Conservation (phyloP, 225 moss, liverwort and hornwort species). For the Climacium dendroides region DNA sequence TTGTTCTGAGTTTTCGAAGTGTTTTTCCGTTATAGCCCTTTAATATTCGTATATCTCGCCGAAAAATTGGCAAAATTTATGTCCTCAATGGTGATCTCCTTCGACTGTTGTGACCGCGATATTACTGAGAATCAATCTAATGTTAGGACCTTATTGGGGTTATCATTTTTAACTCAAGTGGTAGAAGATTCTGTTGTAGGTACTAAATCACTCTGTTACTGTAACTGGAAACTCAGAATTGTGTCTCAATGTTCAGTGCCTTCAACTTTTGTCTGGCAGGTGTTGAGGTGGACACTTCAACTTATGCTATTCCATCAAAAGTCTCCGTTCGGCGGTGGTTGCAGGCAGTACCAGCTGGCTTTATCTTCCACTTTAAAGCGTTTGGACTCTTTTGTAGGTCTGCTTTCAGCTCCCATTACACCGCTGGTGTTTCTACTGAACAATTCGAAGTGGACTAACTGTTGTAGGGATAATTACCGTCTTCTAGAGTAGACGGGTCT, state of each 20-base stretch:
- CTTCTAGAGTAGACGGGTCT: background rate
- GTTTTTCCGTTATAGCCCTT: background rate
- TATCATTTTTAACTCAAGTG: background rate
- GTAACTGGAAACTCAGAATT: background rate
- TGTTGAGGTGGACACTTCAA: conserved; percentile 91
- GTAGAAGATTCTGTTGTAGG: background rate
- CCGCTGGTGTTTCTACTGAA: background rate
- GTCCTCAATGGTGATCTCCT: background rate
- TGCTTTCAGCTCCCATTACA: background rate
- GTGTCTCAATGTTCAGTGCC: background rate
- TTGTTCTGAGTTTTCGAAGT: background rate
- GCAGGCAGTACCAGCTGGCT: conserved; percentile 51
- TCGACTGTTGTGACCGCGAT: background rate
- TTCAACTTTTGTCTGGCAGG: conserved; percentile 9
- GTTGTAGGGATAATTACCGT: background rate
- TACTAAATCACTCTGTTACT: background rate
- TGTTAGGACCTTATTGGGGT: background rate
- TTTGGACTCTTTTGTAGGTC: conserved; percentile 84
- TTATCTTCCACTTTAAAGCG: conserved; percentile 80
- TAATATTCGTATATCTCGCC: too few relatives aligned
- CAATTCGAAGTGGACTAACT: background rate
- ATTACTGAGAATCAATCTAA: background rate
- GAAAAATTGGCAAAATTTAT: background rate
- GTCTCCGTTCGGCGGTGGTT: conserved; percentile 52
- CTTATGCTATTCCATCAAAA: conserved; percentile 76